A percentile compares a stretch with the other conserved stretches of the same genome.
Evolutionary conservation across 805 yeast species (phyloP).

Genomic region (Clavispora asparagi): DNA sequence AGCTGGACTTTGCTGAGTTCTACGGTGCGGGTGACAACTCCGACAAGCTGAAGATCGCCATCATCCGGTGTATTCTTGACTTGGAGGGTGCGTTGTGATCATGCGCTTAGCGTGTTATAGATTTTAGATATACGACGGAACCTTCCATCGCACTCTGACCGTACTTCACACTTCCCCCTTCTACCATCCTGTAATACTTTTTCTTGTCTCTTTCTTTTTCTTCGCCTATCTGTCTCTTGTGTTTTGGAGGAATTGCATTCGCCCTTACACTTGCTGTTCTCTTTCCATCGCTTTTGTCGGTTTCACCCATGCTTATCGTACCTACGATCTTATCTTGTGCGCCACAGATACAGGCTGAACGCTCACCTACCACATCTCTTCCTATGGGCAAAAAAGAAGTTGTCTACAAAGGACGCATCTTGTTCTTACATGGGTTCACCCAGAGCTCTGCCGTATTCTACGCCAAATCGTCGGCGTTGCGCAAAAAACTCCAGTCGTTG

Average conservation of each 20-base stretch:
- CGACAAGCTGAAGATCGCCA: constrained; percentile 31
- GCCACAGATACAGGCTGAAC: neutral
- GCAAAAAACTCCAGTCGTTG: constrained; percentile 64
- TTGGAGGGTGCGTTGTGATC: constrained; percentile 23
- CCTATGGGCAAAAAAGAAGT: neutral
- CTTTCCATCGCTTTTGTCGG: too few relatives aligned
- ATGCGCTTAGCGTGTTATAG: neutral
- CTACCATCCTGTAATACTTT: too few relatives aligned
- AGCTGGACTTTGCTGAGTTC: constrained; percentile 27
- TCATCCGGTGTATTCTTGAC: constrained; percentile 56
- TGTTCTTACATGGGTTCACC: constrained; percentile 90
- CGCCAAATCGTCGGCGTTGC: constrained; percentile 81
- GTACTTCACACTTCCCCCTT: too few relatives aligned
- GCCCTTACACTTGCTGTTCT: neutral
- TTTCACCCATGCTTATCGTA: too few relatives aligned
- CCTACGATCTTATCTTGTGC: neutral
- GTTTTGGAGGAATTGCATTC: too few relatives aligned
- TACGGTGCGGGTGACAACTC: constrained; percentile 30
- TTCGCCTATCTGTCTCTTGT: too few relatives aligned
- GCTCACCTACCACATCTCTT: neutral
- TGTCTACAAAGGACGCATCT: constrained; percentile 41
- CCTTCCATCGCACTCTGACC: too few relatives aligned
- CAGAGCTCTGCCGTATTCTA: constrained; percentile 82
- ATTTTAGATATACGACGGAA: neutral
- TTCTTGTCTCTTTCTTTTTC: too few relatives aligned